phyloP scores from a whole-genome alignment of 2,329 filamentous ascomycete species.

The Pseudocercospora macadamiae region DNA sequence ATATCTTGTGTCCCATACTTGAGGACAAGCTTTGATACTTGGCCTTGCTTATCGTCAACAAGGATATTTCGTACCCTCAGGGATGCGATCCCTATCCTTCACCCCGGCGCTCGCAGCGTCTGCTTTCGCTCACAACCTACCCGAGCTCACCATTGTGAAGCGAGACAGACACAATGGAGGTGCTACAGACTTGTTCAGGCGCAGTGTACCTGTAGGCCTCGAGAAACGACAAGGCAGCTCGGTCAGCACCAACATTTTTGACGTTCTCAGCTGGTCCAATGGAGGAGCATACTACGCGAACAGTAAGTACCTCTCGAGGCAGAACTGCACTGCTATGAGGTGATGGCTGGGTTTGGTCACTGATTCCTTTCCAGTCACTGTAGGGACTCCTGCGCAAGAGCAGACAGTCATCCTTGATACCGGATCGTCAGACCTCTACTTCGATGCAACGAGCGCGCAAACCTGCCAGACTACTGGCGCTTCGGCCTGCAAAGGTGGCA shows the following conservation, averaged over 20 bases:
- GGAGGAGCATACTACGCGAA: constrained; percentile 42
- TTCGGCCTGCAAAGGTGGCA: constrained; percentile 35
- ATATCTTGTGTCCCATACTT: not conserved
- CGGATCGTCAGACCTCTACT: constrained; percentile 39
- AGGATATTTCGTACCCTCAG: not conserved
- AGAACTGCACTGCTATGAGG: too few species aligned
- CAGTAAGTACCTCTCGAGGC: too few species aligned
- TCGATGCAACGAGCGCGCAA: constrained; percentile 32
- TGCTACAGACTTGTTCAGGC: constrained; percentile 18
- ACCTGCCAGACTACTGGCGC: constrained; percentile 28
- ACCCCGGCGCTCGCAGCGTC: constrained; percentile 24
- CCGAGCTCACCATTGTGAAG: constrained; percentile 33
- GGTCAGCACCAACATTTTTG: constrained; percentile 35
- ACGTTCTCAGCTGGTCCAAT: constrained; percentile 35
- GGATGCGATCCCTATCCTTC: constrained; percentile 20
- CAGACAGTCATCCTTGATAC: constrained; percentile 40
- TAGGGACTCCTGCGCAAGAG: constrained; percentile 38
- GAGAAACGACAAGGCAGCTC: constrained; percentile 21
- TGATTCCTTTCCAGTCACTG: too few species aligned
- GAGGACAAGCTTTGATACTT: not conserved
- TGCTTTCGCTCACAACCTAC: constrained; percentile 26
- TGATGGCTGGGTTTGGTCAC: too few species aligned
- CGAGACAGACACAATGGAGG: constrained; percentile 30
- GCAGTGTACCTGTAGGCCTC: constrained; percentile 14
- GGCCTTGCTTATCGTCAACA: not conserved